Evolutionary conservation across 345 rosid genomes (phyloP).

Genomic region (Diplotaxis tenuifolia): DNA sequence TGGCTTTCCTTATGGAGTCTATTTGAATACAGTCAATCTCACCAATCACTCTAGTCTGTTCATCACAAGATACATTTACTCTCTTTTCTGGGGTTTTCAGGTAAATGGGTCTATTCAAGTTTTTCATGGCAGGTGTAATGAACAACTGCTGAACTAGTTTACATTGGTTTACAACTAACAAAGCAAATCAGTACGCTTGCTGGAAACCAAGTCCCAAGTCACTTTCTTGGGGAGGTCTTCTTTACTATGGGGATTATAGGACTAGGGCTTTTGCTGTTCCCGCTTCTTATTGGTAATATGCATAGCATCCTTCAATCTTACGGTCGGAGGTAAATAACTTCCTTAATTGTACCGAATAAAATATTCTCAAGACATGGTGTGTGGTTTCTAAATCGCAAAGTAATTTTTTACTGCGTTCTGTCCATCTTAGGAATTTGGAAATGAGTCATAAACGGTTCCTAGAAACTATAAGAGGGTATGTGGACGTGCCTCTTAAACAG

Average conservation of each 20-base stretch:
- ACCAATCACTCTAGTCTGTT: too few species aligned
- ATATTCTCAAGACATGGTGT: conserved; percentile 11
- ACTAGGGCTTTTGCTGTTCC: conserved; percentile 87
- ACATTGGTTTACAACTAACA: conserved; percentile 15
- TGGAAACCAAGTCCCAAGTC: conserved; percentile 84
- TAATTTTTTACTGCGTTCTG: too few species aligned
- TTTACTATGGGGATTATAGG: conserved; percentile 83
- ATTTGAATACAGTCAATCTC: too few species aligned
- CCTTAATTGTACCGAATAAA: background rate
- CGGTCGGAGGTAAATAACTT: conserved; percentile 56
- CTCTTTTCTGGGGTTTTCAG: too few species aligned
- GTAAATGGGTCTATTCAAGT: too few species aligned
- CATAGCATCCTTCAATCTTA: conserved; percentile 92
- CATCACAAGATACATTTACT: too few species aligned
- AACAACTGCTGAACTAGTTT: background rate
- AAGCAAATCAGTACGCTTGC: conserved; percentile 99
- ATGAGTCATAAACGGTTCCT: too few species aligned
- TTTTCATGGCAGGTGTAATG: background rate
- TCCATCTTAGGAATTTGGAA: too few species aligned
- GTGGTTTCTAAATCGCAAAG: background rate
- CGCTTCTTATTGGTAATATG: conserved; percentile 91
- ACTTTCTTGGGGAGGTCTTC: conserved; percentile 71
- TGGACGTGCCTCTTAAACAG: too few species aligned
- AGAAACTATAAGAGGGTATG: too few species aligned
- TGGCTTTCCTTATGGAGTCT: too few species aligned